Evolutionary conservation across 2,329 filamentous ascomycete genomes (phyloP), one percentile per base, ranked within the genome.

Genomic region (Biscogniauxia sp.): DNA sequence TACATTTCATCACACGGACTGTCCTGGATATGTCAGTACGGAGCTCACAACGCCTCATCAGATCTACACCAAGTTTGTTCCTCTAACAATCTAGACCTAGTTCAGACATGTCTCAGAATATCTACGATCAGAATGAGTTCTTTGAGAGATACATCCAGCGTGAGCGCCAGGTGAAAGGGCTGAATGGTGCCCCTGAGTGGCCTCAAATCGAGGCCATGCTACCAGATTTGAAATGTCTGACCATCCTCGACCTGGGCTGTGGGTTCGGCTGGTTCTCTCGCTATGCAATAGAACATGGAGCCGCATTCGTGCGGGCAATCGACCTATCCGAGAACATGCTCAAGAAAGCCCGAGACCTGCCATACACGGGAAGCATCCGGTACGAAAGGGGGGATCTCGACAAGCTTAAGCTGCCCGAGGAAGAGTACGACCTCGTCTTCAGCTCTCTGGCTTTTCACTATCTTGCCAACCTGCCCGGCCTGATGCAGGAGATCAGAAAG

Each of bases 271-370:
- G 78, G 77, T 79, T 80, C 61, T 69, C 73, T 32, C 76, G 77
- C n/a, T 81, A 74, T 72, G 76, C 78, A 11, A 65, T 70, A 54
- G 74, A 75, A 49, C 67, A 74, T 20, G 76, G 77, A 5, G 78
- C 77, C 9, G 61, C 59, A 8, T 61, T 63, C 13, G 74, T 79
- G 41, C 70, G 68, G 19, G 77, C 70, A 5, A 66, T 79, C 54
- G 79, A 81, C 63, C 61, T 80, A 9, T 81, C 78, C 2, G 60
- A 73, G 28, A 79, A 77, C 20, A 81, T 81, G 79, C 73, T 81
- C 7, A 66, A 66, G 5, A 74, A 70, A 52, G 79, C 77, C 3
- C 69, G 66, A 19, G 51, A 52, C 57, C 67, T 72, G 65, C 73
- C 69, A 5, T 67, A 61, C 7, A 66, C 73, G 23, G 62, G 62